Conservation (phyloP, 345 rosid genomes). For the Mangifera indica region DNA sequence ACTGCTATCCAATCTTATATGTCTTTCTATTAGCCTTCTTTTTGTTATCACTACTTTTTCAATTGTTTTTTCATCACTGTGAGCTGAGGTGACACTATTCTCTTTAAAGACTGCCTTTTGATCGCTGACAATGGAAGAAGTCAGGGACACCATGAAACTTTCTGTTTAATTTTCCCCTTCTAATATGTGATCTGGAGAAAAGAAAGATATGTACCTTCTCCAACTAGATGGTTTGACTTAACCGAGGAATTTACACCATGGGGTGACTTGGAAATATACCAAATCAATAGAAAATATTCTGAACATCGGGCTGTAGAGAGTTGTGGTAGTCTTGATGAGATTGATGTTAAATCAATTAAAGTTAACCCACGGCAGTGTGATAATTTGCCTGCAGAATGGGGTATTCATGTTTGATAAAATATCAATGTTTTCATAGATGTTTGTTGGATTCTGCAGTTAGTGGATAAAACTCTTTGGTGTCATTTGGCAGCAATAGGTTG, state of each 20-base stretch:
- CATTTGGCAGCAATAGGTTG: slow-evolving; percentile 7
- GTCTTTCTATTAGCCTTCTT: too few species aligned
- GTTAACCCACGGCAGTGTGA: slow-evolving; percentile 77
- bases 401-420: slow-evolving; percentile 9
- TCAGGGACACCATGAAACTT: neutral
- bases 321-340: slow-evolving; percentile 33
- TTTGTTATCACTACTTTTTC: too few species aligned
- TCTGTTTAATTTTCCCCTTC: neutral
- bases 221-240: slow-evolving; percentile 56
- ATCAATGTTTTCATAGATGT: neutral
- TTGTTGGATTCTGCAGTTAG: slow-evolving; percentile 20
- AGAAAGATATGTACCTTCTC: neutral
- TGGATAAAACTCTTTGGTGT: slow-evolving; percentile 13
- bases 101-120: neutral
- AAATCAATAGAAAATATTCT: slow-evolving; percentile 57
- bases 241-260: slow-evolving; percentile 66
- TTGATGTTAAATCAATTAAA: slow-evolving; percentile 42
- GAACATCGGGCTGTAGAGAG: slow-evolving; percentile 52
- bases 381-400: slow-evolving; percentile 54
- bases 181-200: neutral
- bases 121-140: neutral
- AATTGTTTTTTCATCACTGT: too few species aligned
- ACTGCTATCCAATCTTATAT: neutral
- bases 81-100: neutral
- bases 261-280: slow-evolving; percentile 71